These are phyloP conservation scores for Pythium folliculosum DNA, from an alignment of 352 stramenopile species.

Conservation along the genomic window DNA sequence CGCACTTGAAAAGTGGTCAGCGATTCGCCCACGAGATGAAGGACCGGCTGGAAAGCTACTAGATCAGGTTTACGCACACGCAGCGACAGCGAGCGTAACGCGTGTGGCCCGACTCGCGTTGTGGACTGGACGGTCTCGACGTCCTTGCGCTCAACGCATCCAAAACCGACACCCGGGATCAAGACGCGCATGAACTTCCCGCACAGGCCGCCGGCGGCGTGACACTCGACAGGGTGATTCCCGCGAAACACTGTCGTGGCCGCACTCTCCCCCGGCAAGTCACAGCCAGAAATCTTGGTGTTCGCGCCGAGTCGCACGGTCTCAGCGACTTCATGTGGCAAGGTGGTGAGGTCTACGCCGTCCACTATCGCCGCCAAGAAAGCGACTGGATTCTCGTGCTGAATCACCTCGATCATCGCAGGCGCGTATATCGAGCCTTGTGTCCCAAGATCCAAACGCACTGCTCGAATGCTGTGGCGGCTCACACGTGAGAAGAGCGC, in stretches of 20 bases:
- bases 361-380: not conserved
- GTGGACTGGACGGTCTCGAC: not conserved
- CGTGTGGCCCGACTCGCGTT: not conserved
- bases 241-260: not conserved
- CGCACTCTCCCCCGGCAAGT: not conserved
- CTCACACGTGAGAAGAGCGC: not conserved
- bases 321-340: no score
- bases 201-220: not conserved
- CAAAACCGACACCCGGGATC: not conserved
- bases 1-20: not conserved
- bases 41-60: not conserved
- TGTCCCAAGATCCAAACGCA: not conserved
- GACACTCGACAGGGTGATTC: not conserved
- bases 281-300: not conserved
- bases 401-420: not conserved
- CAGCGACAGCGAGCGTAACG: not conserved
- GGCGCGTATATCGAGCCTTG: not conserved
- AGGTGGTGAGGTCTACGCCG: not conserved
- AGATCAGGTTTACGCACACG: not conserved
- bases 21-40: not conserved
- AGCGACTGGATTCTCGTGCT: not conserved
- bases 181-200: not conserved
- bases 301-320: not conserved
- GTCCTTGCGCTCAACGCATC: not conserved
- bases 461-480: not conserved